Base-by-base conservation (phyloP, 2,329 filamentous ascomycete genomes). In the Emericellopsis atlantica region DNA sequence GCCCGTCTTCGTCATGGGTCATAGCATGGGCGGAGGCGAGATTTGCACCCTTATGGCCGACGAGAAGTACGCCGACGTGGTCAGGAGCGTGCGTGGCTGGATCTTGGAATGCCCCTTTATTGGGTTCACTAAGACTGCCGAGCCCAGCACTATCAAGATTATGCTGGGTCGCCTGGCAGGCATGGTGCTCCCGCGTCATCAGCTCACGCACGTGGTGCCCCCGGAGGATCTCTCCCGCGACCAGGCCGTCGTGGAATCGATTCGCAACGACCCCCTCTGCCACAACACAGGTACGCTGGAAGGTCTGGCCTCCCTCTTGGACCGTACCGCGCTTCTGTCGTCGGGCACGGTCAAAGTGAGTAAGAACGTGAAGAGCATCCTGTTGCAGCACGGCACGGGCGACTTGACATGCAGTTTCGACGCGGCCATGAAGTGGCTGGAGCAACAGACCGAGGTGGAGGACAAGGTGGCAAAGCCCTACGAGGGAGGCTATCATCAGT, bases 21-120 rank as follows among this genome's bases (percentile, higher is more conserved):
- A 95, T 61, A 88, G 81, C 18, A 95, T 95, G 86, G 89, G 89
- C 48, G 89, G 89, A 44, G 85, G 79, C 21, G 74, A 93, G 60
- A 74, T 79, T 6, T 64, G 94, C 8, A 78, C 75, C 35, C 57
- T 81, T 18, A 70, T 71, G 21, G 69, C 64, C 42, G 65, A 70
- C 41, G 57, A 67, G 1, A 45, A 58, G 42, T 71, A 77, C 54
- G 60, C 62, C 35, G 70, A 75, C 14, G 56, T 85, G 11, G 69
- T 76, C 34, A 57, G 63, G 31, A 65, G 71, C 43, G 72, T 94
- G 37, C 70, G 79, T 36, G 88, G 88, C 18, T 86, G 82, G 67
- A 54, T 94, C 31, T 67, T 84, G 12, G 82, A 88, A 59, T 69
- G 75, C n/a, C 88, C 89, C 2, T 86, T 92, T 53, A 72, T 95